Conservation (phyloP, 1,139 yeast genomes). For the Pneumocystis sp. region DNA sequence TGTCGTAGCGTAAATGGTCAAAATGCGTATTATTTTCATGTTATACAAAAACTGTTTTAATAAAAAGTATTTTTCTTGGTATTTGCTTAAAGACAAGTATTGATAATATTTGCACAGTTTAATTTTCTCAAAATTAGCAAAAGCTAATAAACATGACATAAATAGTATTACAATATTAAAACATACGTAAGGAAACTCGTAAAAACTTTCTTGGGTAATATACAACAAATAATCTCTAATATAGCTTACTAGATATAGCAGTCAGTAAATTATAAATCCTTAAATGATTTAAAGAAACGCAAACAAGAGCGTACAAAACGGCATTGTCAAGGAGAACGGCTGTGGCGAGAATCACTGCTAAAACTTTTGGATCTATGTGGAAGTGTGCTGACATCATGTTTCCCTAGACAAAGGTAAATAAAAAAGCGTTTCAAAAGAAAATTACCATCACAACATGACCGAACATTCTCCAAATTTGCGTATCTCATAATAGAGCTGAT, state of each 20-base stretch:
- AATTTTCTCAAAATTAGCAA: too few species aligned
- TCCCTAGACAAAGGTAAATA: neutral
- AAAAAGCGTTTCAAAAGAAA: neutral
- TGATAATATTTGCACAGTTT: too few species aligned
- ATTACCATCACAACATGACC: slow-evolving; percentile 17
- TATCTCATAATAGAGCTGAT: slow-evolving; percentile 9
- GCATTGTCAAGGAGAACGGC: neutral
- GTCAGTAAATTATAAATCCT: neutral
- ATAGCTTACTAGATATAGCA: neutral
- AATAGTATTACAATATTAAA: too few species aligned
- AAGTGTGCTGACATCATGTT: slow-evolving; percentile 7
- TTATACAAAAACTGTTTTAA: neutral
- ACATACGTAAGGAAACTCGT: too few species aligned
- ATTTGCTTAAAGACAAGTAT: too few species aligned
- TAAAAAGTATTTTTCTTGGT: too few species aligned
- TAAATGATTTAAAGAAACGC: neutral
- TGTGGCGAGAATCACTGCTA: neutral
- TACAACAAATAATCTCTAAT: neutral
- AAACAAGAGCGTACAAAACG: neutral
- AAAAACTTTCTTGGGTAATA: too few species aligned
- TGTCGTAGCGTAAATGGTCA: neutral
- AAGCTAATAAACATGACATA: too few species aligned
- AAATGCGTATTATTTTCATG: neutral
- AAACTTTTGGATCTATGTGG: neutral
- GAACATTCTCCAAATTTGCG: slow-evolving; percentile 16